Conservation (phyloP, 768 basidiomycete genomes). For the Suillus placidus region DNA sequence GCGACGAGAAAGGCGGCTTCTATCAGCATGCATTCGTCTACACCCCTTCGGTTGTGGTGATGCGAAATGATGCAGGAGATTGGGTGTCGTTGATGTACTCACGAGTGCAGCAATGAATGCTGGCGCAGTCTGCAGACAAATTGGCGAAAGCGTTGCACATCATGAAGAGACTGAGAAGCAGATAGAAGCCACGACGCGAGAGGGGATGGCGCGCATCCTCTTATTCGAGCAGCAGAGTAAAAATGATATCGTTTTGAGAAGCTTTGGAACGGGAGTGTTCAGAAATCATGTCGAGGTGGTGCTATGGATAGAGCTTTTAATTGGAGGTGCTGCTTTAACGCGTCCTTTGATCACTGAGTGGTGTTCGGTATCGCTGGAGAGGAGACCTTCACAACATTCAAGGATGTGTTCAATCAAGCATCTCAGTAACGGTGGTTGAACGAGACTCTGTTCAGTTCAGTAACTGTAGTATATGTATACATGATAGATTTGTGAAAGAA, state of each 20-base stretch:
- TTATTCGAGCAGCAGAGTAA: slow-evolving; percentile 58
- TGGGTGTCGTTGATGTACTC: slow-evolving; percentile 58
- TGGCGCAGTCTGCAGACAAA: slow-evolving; percentile 36
- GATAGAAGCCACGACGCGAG: slow-evolving; percentile 57
- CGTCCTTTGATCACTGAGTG: slow-evolving; percentile 41
- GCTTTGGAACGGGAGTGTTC: slow-evolving; percentile 74
- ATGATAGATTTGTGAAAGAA: background rate
- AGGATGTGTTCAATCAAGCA: slow-evolving; percentile 28
- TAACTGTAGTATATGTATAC: background rate
- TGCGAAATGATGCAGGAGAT: slow-evolving; percentile 59
- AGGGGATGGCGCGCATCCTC: slow-evolving; percentile 65
- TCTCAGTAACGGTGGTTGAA: background rate
- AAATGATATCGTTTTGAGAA: slow-evolving; percentile 64
- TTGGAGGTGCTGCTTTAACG: slow-evolving; percentile 34
- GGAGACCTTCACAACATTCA: slow-evolving; percentile 39
- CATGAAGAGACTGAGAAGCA: slow-evolving; percentile 23
- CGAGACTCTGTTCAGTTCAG: no score
- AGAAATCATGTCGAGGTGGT: slow-evolving; percentile 37
- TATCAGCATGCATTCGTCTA: slow-evolving; percentile 74
- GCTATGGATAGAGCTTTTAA: slow-evolving; percentile 43
- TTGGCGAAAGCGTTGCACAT: slow-evolving; percentile 15
- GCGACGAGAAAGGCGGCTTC: slow-evolving; percentile 46
- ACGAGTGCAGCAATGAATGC: slow-evolving; percentile 74
- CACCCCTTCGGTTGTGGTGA: slow-evolving; percentile 56
- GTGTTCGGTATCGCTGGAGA: slow-evolving; percentile 44